phyloP scores from a whole-genome alignment of 306 rosid species.

The Mimosa bimucronata region DNA sequence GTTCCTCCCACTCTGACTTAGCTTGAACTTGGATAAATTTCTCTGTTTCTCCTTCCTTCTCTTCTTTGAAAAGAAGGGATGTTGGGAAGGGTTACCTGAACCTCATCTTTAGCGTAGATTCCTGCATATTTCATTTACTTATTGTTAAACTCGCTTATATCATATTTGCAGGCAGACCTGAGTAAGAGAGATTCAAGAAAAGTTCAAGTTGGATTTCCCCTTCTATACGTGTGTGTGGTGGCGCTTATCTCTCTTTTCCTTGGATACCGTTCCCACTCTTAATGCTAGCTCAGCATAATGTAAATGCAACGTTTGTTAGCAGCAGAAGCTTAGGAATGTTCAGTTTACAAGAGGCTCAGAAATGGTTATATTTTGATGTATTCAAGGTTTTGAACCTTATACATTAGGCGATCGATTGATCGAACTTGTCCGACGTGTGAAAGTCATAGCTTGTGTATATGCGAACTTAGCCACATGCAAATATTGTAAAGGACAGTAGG shows the following conservation, averaged over 20 bases:
- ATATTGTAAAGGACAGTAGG: slow-evolving; percentile 35
- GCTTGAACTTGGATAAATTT: slow-evolving; percentile 20
- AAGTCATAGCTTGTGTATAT: slow-evolving; percentile 33
- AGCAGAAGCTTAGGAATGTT: slow-evolving; percentile 39
- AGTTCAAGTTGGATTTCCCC: slow-evolving; percentile 79
- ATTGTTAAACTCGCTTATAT: slow-evolving; percentile 17
- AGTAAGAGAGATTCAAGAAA: slow-evolving; percentile 49
- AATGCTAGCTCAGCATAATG: slow-evolving; percentile 36
- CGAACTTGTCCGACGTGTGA: slow-evolving; percentile 24
- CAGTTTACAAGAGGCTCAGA: slow-evolving; percentile 23
- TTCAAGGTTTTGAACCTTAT: neutral
- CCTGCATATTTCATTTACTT: slow-evolving; percentile 23
- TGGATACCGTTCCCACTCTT: slow-evolving; percentile 67
- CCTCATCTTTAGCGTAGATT: neutral
- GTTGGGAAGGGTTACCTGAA: neutral
- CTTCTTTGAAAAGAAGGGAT: neutral
- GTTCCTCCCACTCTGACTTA: slow-evolving; percentile 15
- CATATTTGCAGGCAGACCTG: slow-evolving; percentile 63
- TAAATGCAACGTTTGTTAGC: slow-evolving; percentile 38
- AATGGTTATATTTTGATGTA: slow-evolving; percentile 8
- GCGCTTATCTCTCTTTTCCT: slow-evolving; percentile 62
- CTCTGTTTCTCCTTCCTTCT: neutral
- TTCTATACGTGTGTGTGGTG: slow-evolving; percentile 80
- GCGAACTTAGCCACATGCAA: slow-evolving; percentile 31
- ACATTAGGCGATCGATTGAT: neutral